phyloP scores from a whole-genome alignment of 257 asterid genomes.

The Lavandula angustifolia region DNA sequence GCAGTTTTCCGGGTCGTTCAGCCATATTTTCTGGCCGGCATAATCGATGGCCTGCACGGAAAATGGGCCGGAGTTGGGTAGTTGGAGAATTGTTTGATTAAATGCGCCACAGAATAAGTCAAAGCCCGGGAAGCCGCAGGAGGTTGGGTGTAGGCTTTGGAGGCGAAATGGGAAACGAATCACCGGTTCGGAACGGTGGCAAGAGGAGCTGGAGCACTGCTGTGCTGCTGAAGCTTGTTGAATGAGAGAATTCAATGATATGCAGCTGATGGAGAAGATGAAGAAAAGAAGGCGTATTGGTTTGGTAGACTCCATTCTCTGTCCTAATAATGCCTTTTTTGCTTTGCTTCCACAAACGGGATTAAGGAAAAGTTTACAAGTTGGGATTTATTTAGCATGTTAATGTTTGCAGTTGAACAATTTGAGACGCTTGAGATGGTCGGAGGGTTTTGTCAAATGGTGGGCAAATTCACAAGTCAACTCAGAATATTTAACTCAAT shows the following conservation, averaged over 20 bases:
- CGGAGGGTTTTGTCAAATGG: no score
- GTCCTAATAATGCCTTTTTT: no score
- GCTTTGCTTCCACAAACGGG: no score
- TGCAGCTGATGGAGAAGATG: constrained; percentile 23
- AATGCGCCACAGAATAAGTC: constrained; percentile 44
- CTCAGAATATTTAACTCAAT: no score
- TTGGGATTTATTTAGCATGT: no score
- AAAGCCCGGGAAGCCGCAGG: constrained; percentile 64
- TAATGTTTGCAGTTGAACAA: no score
- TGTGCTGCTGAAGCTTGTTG: constrained; percentile 24
- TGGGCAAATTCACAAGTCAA: no score
- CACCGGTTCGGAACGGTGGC: constrained; percentile 36
- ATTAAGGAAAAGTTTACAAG: no score
- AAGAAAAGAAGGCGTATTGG: constrained; percentile 4
- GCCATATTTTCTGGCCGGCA: constrained; percentile 45
- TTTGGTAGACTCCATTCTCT: not conserved
- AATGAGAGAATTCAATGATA: not conserved
- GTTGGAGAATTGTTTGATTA: constrained; percentile 38
- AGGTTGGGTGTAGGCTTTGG: constrained; percentile 32
- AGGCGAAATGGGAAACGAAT: constrained; percentile 66
- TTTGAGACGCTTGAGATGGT: no score
- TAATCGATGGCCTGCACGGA: constrained; percentile 47
- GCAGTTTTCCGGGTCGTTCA: constrained; percentile 56
- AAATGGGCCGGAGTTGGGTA: constrained; percentile 43
- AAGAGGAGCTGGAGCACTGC: constrained; percentile 38